phyloP scores from a whole-genome alignment of 257 asterid genomes.

The Solanum piurae region DNA sequence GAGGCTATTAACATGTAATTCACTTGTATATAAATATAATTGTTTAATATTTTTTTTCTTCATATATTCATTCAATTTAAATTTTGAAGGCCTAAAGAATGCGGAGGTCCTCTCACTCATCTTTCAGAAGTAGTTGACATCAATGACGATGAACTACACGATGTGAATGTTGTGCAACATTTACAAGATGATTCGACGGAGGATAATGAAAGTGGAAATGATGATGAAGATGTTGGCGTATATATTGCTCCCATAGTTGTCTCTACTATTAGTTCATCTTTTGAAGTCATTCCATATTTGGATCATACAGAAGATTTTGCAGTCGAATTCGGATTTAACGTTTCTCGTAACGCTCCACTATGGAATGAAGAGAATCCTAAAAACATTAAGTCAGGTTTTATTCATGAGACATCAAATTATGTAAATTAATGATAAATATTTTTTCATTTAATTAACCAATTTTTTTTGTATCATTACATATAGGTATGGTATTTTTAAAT shows the following conservation, averaged over 20 bases:
- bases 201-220: no score
- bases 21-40: no score
- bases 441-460: no score
- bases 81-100: not conserved
- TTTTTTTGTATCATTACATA: not conserved
- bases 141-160: not conserved
- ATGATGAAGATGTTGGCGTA: not conserved
- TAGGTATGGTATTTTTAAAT: not conserved
- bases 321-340: fast-evolving
- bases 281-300: not conserved
- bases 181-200: not conserved
- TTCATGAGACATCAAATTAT: not conserved
- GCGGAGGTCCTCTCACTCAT: not conserved
- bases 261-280: not conserved
- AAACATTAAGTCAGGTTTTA: not conserved
- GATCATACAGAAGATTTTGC: not conserved
- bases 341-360: no score
- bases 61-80: no score
- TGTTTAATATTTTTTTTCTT: no score
- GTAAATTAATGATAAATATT: no score
- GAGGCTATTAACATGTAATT: no score
- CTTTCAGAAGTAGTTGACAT: not conserved
- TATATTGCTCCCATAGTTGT: not conserved
- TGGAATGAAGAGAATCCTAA: not conserved
- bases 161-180: no score